Evolutionary conservation across 2,329 filamentous ascomycete genomes (phyloP).

Genomic region (Cladosporium colombiae): DNA sequence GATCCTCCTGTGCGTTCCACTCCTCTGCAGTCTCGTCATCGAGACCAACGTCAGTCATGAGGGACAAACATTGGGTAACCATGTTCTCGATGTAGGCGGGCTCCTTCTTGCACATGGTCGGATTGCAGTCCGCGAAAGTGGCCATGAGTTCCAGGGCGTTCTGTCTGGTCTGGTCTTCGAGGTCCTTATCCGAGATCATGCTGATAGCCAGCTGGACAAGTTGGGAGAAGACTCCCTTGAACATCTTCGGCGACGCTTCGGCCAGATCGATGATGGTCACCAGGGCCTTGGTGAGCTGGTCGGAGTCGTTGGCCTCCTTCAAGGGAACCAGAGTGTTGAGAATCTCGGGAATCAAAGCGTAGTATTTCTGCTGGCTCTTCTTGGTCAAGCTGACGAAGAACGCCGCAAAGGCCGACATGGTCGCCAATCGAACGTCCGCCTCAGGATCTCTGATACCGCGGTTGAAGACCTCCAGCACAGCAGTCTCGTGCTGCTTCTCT

Average conservation of each 20-base stretch:
- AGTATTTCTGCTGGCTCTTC: conserved; percentile 87
- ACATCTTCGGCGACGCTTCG: conserved; percentile 95
- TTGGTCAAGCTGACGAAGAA: conserved; percentile 92
- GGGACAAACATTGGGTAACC: conserved; percentile 95
- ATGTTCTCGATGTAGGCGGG: conserved; percentile 89
- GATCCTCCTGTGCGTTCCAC: conserved; percentile 90
- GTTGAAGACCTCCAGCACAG: conserved; percentile 84
- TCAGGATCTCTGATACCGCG: conserved; percentile 90
- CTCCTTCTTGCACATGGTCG: conserved; percentile 93
- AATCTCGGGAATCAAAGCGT: conserved; percentile 80
- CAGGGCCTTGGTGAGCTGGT: conserved; percentile 86
- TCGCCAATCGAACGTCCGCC: conserved; percentile 82
- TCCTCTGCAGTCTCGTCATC: conserved; percentile 94
- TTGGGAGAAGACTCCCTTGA: conserved; percentile 89
- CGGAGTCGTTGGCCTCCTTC: conserved; percentile 87
- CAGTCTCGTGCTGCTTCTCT: conserved; percentile 89
- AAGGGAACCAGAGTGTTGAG: conserved; percentile 93
- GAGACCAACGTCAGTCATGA: conserved; percentile 95
- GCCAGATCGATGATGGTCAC: conserved; percentile 91
- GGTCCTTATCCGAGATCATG: conserved; percentile 93
- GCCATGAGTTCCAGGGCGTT: conserved; percentile 97
- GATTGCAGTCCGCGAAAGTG: conserved; percentile 93
- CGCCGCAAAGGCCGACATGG: conserved; percentile 94
- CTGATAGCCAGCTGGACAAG: conserved; percentile 90
- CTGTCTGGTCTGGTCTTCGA: conserved; percentile 85